Base-by-base conservation (phyloP, 805 yeast genomes). In the Metschnikowia borealis region DNA sequence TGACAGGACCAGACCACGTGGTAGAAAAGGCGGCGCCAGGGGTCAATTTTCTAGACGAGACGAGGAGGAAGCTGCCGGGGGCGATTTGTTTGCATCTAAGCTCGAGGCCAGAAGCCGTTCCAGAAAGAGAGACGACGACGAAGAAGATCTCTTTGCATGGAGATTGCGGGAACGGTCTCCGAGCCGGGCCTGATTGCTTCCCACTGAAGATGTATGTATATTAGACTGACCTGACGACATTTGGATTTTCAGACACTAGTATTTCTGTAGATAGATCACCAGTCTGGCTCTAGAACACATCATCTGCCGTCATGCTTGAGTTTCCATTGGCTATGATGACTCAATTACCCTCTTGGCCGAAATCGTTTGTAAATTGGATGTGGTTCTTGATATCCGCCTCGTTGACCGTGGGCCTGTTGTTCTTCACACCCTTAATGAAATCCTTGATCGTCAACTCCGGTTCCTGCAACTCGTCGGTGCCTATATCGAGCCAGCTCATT, bases 281-380 rank as follows among this genome's bases (percentile, higher is more conserved):
- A 8, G 38, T 20, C 26, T 38, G 29, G 17, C 40, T 38, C 29
- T 38, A 18, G 14, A 38, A 20, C 17, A 18, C 17, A 34, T 34
- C 36, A 4, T 26, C 13, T 26, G 29, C 8, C 29, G 8, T 26
- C 11, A 26, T 26, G 29, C 11, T 26, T 3, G 29, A 10, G 29
- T 26, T 11, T 26, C 29, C 11, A 26, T 26, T 26, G 11, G 29
- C 29, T 8, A 26, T 1, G 29, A 26, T 26, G 29, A 34, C 36
- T 62, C 67, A 88, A 61, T 88, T 89, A 41, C 99, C 99, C 68
- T 94, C 99, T 61, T 92, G 96, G 36, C 99, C 99, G 65, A 94
- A 94, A 69, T 94, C 99, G 40, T 78, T 80, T 0, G 99, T 94
- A 64, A 94, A 94, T 56, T 88, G 87, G 44, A 82, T 82, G 67